Evolutionary conservation across 2,329 filamentous ascomycete genomes (phyloP).

Genomic region (Amylocarpus encephaloides): DNA sequence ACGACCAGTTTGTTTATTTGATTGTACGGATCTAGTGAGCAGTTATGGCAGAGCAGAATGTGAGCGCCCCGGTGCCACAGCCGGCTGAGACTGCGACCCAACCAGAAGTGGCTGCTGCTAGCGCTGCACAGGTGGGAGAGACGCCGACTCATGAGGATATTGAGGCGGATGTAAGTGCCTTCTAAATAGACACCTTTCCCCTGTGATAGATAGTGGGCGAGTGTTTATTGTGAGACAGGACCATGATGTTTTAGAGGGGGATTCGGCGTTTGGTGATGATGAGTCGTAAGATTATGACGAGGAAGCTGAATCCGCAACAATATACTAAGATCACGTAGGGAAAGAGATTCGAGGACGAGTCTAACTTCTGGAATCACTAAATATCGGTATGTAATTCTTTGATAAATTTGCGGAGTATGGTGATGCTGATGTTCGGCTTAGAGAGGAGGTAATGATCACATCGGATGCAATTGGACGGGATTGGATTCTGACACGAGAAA

Average conservation of each 20-base stretch:
- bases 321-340: neutral
- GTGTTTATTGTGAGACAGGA: constrained; percentile 1
- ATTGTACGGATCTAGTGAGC: no score
- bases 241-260: constrained; percentile 2
- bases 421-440: neutral
- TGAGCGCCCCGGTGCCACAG: no score
- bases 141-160: no score
- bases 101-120: neutral
- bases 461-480: neutral
- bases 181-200: neutral
- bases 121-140: neutral
- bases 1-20: no score
- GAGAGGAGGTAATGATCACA: constrained; percentile 9
- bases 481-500: neutral
- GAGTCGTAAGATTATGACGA: constrained; percentile 3
- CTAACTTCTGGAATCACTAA: constrained; percentile 7
- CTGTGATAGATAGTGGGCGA: neutral
- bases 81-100: neutral
- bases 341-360: constrained; percentile 5
- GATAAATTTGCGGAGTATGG: no score
- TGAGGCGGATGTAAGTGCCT: constrained; percentile 1
- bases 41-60: neutral
- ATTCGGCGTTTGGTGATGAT: constrained; percentile 10
- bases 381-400: constrained; percentile 6
- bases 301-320: neutral